Evolutionary conservation across 179 eudicot species (phyloP).

Genomic region (Dionaea muscipula): DNA sequence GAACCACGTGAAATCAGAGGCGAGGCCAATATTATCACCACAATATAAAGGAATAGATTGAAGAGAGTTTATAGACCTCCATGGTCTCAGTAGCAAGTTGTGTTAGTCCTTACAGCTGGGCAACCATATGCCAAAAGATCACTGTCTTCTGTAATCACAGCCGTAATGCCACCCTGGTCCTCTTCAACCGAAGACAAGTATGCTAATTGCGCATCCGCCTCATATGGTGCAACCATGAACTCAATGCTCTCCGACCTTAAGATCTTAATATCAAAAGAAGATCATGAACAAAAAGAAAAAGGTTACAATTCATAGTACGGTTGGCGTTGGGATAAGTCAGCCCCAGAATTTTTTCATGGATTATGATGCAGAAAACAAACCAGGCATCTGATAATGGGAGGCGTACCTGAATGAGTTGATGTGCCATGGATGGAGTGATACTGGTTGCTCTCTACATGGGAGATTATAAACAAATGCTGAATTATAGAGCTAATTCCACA

Average conservation of each 20-base stretch:
- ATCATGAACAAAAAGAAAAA: neutral
- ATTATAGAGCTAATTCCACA: neutral
- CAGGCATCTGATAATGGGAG: neutral
- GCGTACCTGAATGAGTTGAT: slow-evolving; percentile 56
- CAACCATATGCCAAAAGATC: slow-evolving; percentile 75
- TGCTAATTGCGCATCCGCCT: slow-evolving; percentile 84
- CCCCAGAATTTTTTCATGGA: neutral
- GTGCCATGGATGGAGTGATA: slow-evolving; percentile 63
- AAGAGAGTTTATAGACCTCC: slow-evolving; percentile 6
- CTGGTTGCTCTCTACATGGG: slow-evolving; percentile 55
- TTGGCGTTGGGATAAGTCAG: too few species aligned
- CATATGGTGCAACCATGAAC: slow-evolving; percentile 71
- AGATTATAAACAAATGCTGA: neutral
- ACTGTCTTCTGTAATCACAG: slow-evolving; percentile 72
- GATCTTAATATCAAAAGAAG: slow-evolving; percentile 22
- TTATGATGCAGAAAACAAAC: neutral
- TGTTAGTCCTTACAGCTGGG: slow-evolving; percentile 49
- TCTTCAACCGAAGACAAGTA: slow-evolving; percentile 42
- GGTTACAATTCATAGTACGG: too few species aligned
- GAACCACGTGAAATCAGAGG: slow-evolving; percentile 9
- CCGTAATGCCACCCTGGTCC: slow-evolving; percentile 47
- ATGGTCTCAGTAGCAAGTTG: slow-evolving; percentile 1
- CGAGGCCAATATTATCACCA: neutral
- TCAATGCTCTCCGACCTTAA: slow-evolving; percentile 53
- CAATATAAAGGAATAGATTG: neutral